Evolutionary conservation across 108 stramenopile genomes (phyloP), one percentile per base, ranked within the genome.

Genomic region (Skeletonema potamos): DNA sequence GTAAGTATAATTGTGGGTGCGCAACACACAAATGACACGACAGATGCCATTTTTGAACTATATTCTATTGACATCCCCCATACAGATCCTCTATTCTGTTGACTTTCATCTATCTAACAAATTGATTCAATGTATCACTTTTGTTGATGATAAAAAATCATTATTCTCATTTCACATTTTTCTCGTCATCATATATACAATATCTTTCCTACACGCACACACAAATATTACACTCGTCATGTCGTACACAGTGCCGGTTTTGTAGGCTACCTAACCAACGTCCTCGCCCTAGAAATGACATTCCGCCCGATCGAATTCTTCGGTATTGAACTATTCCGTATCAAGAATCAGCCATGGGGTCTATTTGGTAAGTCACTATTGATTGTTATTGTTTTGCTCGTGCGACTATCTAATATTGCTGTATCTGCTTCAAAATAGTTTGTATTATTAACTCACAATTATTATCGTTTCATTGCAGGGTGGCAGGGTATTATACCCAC

Each of bases 401-500:
- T n/a, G n/a, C n/a, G 15, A 41, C 2, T n/a, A 3, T 41, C 39
- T n/a, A 13, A 41, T 11, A 11, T 4, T 12, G 10, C 36, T 11
- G 2, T 41, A 13, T 39, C 15, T n/a, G 39, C 39, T 41, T 15
- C 39, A 39, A 2, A 41, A n/a, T n/a, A n/a, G n/a, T n/a, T n/a
- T n/a, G n/a, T n/a, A n/a, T n/a, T n/a, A n/a, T n/a, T n/a, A n/a
- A n/a, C n/a, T n/a, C n/a, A n/a, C n/a, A n/a, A n/a, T n/a, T n/a
- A n/a, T n/a, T n/a, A n/a, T n/a, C n/a, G n/a, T n/a, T n/a, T n/a
- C n/a, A n/a, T n/a, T n/a, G n/a, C n/a, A n/a, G 34, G 34, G 7
- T 79, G 82, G 85, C 97, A 97, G 79, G 97, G 96, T 1, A 96
- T 97, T 69, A 91, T 98, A 43, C 96, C 96, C 6, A 86, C 86